Evolutionary conservation across 768 basidiomycete genomes (phyloP), one percentile per base, ranked within the genome.

Genomic region (Pleurotus salmoneostramineus): DNA sequence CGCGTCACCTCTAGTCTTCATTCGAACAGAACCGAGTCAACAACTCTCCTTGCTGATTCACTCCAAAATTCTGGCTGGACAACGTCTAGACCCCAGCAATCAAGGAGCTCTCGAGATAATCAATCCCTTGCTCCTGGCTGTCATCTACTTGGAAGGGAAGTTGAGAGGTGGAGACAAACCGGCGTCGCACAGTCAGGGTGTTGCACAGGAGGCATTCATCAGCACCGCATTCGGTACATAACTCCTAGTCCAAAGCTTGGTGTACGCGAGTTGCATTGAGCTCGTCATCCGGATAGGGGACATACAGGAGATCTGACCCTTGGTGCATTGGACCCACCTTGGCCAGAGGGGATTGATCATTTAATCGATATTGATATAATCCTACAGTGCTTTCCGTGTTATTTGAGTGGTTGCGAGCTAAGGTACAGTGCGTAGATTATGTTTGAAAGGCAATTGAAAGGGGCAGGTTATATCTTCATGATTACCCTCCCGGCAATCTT

Each of bases 401-500:
- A 27, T 45, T n/a, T 45, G 10, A 45, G 15, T 17, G 8, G 17
- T 45, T 11, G n/a, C 15, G 10, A 45, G n/a, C 44, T 7, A 15
- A 11, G 44, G 5, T 14, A 17, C 15, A 45, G 44, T 11, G 15
- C 6, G 7, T 6, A 14, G n/a, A 42, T 2, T 42, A n/a, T 42
- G 10, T 42, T 10, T 42, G 40, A 3, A 8, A 8, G 10, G 14
- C 37, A 40, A 6, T 40, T 45, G 7, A 15, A 5, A 45, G 6
- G 5, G 44, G 33, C 33, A 35, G 33, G 33, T 51, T 59, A 71
- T 49, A 69, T 57, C 45, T 66, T 66, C 17, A 73, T 57, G 31
- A 74, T 64, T 15, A 75, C 55, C 58, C 72, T 63, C 50, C 74
- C 74, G 17, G 65, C 69, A 46, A 72, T 56, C 6, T 68, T 72